Conservation (phyloP, 2,329 filamentous ascomycete genomes). For the Blastomyces gilchristii region DNA sequence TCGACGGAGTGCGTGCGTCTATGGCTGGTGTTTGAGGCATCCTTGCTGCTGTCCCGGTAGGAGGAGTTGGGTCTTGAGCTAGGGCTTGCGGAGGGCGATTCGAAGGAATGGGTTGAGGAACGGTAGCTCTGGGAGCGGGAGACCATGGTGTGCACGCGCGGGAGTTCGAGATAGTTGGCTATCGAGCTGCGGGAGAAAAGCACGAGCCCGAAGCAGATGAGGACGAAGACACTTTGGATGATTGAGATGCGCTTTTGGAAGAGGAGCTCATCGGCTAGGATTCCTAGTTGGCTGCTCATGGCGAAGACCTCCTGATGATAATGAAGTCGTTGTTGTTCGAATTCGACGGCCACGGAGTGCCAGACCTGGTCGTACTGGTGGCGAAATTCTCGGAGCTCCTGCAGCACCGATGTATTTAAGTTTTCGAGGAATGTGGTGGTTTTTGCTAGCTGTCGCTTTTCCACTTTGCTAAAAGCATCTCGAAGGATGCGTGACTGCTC, state of each 20-base stretch:
- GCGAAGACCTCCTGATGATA: constrained; percentile 75
- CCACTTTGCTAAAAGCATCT: constrained; percentile 74
- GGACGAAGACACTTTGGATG: constrained; percentile 74
- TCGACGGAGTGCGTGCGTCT: constrained; percentile 29
- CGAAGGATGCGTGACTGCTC: constrained; percentile 86
- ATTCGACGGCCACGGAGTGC: constrained; percentile 86
- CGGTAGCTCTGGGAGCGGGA: constrained; percentile 35
- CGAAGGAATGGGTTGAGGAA: constrained; percentile 28
- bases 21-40: constrained; percentile 16
- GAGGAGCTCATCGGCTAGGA: constrained; percentile 85
- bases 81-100: constrained; percentile 31
- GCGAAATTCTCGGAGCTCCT: constrained; percentile 66
- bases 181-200: constrained; percentile 54
- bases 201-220: constrained; percentile 77
- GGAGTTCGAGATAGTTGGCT: constrained; percentile 37
- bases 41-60: constrained; percentile 18
- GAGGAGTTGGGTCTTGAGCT: constrained; percentile 28
- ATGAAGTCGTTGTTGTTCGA: constrained; percentile 78
- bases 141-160: constrained; percentile 39
- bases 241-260: constrained; percentile 85
- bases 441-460: constrained; percentile 77
- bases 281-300: constrained; percentile 65
- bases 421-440: constrained; percentile 70
- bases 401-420: constrained; percentile 78
- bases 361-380: constrained; percentile 92